A percentile compares a stretch with the other conserved stretches of the same genome.
Conservation (phyloP, 371 early-diverging fungal genomes). For the Mortierella sp. region DNA sequence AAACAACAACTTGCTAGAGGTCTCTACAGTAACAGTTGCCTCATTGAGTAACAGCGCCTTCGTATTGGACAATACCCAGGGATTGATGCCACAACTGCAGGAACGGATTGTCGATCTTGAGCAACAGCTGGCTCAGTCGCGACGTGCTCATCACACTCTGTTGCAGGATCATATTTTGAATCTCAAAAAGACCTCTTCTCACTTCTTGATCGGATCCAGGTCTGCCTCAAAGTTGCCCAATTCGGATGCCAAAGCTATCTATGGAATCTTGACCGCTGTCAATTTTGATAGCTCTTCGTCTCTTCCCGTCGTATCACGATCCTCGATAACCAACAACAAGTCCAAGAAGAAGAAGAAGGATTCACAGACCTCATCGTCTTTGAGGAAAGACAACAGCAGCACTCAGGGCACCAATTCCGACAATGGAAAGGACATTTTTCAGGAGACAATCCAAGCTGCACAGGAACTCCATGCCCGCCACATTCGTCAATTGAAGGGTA, state of each 20-base stretch:
- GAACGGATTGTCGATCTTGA: constrained; percentile 31
- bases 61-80: neutral
- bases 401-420: neutral
- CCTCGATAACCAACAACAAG: neutral
- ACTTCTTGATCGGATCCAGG: neutral
- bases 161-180: constrained; percentile 34
- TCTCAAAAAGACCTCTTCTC: constrained; percentile 1
- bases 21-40: neutral
- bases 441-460: constrained; percentile 11
- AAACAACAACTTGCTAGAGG: neutral
- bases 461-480: constrained; percentile 10
- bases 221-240: neutral
- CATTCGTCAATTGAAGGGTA: neutral
- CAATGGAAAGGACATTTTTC: constrained; percentile 6
- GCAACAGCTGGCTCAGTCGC: constrained; percentile 32
- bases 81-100: neutral
- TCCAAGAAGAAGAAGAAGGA: constrained; percentile 7
- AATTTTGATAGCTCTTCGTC: neutral
- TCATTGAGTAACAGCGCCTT: neutral
- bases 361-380: neutral
- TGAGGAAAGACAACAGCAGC: neutral
- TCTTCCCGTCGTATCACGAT: neutral
- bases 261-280: constrained; percentile 18
- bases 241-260: constrained; percentile 21
- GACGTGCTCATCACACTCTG: constrained; percentile 31